phyloP scores from a whole-genome alignment of 2,329 filamentous ascomycete species.

The Aspergillus calidoustus region DNA sequence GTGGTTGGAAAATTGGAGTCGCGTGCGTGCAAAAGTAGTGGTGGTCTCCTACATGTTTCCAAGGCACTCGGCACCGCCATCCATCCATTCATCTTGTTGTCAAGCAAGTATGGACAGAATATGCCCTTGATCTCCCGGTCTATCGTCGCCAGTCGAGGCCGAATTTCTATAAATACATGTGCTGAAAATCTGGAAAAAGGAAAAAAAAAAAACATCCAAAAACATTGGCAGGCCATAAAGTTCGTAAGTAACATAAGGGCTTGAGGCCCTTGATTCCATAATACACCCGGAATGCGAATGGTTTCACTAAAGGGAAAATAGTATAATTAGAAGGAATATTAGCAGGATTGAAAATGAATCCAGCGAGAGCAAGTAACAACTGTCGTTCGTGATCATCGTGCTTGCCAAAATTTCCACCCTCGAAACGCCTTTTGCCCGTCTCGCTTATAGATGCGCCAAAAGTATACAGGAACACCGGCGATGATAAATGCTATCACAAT shows the following conservation, averaged over 20 bases:
- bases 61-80: not conserved
- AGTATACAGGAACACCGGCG: slow-evolving; percentile 84
- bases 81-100: not conserved
- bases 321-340: slow-evolving; percentile 4
- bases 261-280: slow-evolving; percentile 8
- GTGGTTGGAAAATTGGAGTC: not conserved
- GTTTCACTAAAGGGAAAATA: not conserved
- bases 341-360: slow-evolving; percentile 3
- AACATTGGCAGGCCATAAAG: not conserved
- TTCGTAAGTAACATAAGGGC: slow-evolving; percentile 3
- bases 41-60: not conserved
- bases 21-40: slow-evolving; percentile 9
- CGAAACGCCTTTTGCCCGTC: slow-evolving; percentile 50
- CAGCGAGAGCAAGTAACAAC: not conserved
- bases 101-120: not conserved
- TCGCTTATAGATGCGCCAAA: slow-evolving; percentile 76
- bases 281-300: slow-evolving; percentile 14
- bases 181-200: not conserved
- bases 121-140: not conserved
- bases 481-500: slow-evolving; percentile 84
- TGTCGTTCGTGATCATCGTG: slow-evolving; percentile 18
- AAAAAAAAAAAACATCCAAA: not conserved
- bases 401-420: slow-evolving; percentile 52
- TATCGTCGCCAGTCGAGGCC: not conserved
- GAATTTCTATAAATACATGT: slow-evolving; percentile 11